Conservation (phyloP, 2,329 filamentous ascomycete genomes). For the Dothideomycetes sp. region DNA sequence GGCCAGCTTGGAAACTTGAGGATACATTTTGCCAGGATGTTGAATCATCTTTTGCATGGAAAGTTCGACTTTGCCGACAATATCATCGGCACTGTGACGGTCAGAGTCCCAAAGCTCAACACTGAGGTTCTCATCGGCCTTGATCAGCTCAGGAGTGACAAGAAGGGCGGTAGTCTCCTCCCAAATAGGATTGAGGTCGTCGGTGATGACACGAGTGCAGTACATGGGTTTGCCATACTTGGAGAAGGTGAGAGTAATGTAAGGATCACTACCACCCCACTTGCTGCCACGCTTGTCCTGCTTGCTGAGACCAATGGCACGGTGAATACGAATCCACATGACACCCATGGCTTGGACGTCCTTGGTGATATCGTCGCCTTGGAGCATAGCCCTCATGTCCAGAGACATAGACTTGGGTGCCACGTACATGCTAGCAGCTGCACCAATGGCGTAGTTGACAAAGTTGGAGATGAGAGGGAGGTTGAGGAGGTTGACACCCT, state of each 20-base stretch:
- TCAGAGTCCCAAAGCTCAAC: constrained; percentile 97
- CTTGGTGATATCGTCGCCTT: constrained; percentile 86
- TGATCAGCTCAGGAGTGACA: constrained; percentile 82
- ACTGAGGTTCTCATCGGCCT: constrained; percentile 84
- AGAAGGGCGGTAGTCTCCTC: constrained; percentile 79
- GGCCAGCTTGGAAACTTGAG: constrained; percentile 71
- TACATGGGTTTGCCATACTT: constrained; percentile 98
- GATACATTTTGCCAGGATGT: constrained; percentile 86
- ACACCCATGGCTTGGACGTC: constrained; percentile 78
- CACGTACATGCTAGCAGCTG: constrained; percentile 82
- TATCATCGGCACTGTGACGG: constrained; percentile 81
- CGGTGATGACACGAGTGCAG: constrained; percentile 90
- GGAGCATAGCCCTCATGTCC: constrained; percentile 80
- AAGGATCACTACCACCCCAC: constrained; percentile 85
- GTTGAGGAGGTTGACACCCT: constrained; percentile 72
- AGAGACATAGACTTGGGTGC: constrained; percentile 82
- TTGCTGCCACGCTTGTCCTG: constrained; percentile 75
- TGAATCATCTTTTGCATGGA: constrained; percentile 93
- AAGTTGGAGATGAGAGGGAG: constrained; percentile 70
- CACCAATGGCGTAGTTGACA: constrained; percentile 87
- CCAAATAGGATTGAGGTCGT: constrained; percentile 87
- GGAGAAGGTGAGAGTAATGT: constrained; percentile 89
- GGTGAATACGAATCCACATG: constrained; percentile 88
- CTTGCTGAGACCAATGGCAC: constrained; percentile 78
- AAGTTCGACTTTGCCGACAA: constrained; percentile 88